Evolutionary conservation across 1,139 yeast species (phyloP), one percentile per base, ranked within the genome.

Genomic region (Lodderomyces oxycetoniae): DNA sequence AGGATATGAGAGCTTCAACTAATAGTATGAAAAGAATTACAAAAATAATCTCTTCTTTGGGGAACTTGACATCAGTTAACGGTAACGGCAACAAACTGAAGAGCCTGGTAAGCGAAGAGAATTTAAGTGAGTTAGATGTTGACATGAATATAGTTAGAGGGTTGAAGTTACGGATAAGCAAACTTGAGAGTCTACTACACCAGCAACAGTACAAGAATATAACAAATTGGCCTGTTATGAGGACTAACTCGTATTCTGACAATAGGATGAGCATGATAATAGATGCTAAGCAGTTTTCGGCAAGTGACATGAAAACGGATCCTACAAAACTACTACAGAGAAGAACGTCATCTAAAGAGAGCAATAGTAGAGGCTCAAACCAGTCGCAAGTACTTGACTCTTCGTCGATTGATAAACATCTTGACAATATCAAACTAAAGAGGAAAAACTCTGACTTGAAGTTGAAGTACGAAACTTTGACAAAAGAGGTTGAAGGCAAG

Each of bases 131-230:
- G 6, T 37, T 40, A 8, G 61, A 57, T 24, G 44, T 47, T 35
- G 69, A 67, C 41, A 49, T 61, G 28, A 60, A 65, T 28, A 44
- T 73, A 9, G 59, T 78, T 3, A 67, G 66, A 43, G 84, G 83
- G 0, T 73, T 80, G 40, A 74, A 77, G 47, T 55, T 65, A 13
- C 57, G 88, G 36, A 78, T 82, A 16, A 71, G 67, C 43, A 81
- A 78, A 45, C 60, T 82, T 32, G 93, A 83, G 46, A 76, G 71
- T 38, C 55, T 81, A 21, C 54, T 83, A 10, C 88, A 81, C 49
- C 86, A 80, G 45, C 78, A 74, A 31, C 82, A 74, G 42, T 77
- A 71, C 48, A 71, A 72, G 33, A 73, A 76, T 39, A 61, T 77
- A 19, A 63, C 68, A n/a, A 68, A 64, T 26, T 77, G 84, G 84